Base-by-base conservation (phyloP, 1,284 basidiomycete genomes). In the Marasmius fiardii region DNA sequence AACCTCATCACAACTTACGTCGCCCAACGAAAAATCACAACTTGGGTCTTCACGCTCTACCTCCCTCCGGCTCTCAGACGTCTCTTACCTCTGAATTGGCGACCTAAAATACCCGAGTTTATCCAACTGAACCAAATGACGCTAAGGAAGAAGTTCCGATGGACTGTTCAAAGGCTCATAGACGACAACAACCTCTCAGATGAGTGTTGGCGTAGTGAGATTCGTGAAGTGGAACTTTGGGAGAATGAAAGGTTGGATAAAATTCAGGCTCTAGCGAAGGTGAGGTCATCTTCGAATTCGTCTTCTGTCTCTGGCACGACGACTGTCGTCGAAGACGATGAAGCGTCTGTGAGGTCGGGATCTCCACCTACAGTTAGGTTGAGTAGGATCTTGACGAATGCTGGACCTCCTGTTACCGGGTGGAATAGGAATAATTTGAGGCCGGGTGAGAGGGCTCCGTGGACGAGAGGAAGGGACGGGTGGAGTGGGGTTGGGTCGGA, bases 401-500 rank as follows among this genome's bases (percentile, higher is more conserved):
- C 7, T 4, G 45, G 51, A 35, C 52, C 48, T 16, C 24, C 45
- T 6, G 21, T 21, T 21, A 10, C 26, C 7, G 73, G 75, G 10
- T 89, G 88, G 85, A 76, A 75, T 61, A 88, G 90, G 65, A 51
- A 64, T 5, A 74, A 84, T 63, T 64, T 91, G 41, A 74, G 71
- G 55, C 63, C 72, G 0, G 78, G 71, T 0, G 88, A 91, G 64
- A 71, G 87, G 11, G 70, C 70, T 11, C 77, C 77, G 14, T 91
- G 88, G 88, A 90, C 87, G 28, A 74, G 86, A 24, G 82, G 85
- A 0, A 69, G 83, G 44, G 88, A 91, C 64, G 88, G 88, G 3
- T 90, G 86, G 85, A 84, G 79, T 61, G 81, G 80, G 0, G 74
- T 85, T 20, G 71, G 71, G 1, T 61, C 70, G 7, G 67, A 67